Evolutionary conservation across 1,139 yeast genomes (phyloP).

Genomic region (Yamadazyma membranifaciens): DNA sequence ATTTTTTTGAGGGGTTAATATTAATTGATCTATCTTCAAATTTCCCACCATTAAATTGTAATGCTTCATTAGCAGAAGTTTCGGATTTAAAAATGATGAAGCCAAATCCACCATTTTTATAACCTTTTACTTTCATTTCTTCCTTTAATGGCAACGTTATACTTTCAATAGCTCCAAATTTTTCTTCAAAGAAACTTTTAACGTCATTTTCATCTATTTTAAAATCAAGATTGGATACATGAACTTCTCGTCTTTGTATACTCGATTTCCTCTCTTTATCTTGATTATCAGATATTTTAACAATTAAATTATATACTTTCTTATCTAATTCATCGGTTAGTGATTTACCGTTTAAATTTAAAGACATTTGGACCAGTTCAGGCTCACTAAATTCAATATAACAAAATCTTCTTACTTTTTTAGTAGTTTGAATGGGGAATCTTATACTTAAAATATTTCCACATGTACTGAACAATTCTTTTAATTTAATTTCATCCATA

Average conservation of each 20-base stretch:
- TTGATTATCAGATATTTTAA: slow-evolving; percentile 16
- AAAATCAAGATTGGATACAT: slow-evolving; percentile 73
- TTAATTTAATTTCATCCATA: slow-evolving; percentile 40
- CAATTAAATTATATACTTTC: slow-evolving; percentile 19
- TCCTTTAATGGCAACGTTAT: slow-evolving; percentile 48
- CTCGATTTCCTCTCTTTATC: slow-evolving; percentile 11
- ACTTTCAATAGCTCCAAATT: slow-evolving; percentile 43
- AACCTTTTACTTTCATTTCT: slow-evolving; percentile 25
- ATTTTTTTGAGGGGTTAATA: slow-evolving; percentile 27
- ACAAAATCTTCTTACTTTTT: slow-evolving; percentile 67
- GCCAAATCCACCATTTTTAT: slow-evolving; percentile 53
- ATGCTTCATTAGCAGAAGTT: slow-evolving; percentile 41
- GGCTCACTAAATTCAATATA: slow-evolving; percentile 59
- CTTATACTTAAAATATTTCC: slow-evolving; percentile 58
- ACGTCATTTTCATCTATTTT: slow-evolving; percentile 17
- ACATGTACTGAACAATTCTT: slow-evolving; percentile 36
- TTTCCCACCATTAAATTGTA: slow-evolving; percentile 31
- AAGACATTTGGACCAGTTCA: slow-evolving; percentile 50
- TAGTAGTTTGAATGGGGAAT: slow-evolving; percentile 62
- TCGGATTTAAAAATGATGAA: slow-evolving; percentile 45
- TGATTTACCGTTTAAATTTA: slow-evolving; percentile 40
- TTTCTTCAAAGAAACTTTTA: slow-evolving; percentile 22
- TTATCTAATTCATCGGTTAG: slow-evolving; percentile 20
- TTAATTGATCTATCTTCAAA: slow-evolving; percentile 44
- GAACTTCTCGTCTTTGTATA: slow-evolving; percentile 30